Conservation (phyloP, 352 stramenopile species). For the Phytophthora quininea region DNA sequence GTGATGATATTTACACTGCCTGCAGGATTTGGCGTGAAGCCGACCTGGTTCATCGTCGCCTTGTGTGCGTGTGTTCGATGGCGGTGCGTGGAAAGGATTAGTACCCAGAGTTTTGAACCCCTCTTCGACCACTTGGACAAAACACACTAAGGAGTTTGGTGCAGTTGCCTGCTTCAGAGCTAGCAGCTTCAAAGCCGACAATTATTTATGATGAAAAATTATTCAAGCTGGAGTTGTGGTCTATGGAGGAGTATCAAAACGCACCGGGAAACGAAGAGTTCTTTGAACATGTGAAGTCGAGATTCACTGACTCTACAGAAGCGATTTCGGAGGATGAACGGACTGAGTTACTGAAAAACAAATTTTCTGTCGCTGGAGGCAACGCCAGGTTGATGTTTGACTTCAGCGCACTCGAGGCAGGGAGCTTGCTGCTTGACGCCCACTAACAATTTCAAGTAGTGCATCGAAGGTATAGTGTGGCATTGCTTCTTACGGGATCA, state of each 20-base stretch:
- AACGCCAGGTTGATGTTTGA: slow-evolving; percentile 13
- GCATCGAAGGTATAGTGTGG: too few species aligned
- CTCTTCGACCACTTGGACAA: not conserved
- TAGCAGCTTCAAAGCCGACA: too few species aligned
- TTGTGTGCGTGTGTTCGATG: not conserved
- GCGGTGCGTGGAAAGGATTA: not conserved
- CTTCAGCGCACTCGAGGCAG: not conserved
- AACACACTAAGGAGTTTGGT: slow-evolving; percentile 4
- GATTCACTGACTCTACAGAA: slow-evolving; percentile 12
- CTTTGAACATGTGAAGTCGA: slow-evolving; percentile 8
- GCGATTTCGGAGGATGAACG: slow-evolving; percentile 5
- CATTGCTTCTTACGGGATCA: too few species aligned
- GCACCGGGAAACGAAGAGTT: slow-evolving; percentile 3
- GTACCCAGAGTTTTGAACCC: not conserved
- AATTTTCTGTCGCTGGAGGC: slow-evolving; percentile 10
- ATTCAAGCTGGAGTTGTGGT: slow-evolving; percentile 15
- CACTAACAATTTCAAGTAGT: too few species aligned
- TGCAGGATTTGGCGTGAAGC: slow-evolving; percentile 8
- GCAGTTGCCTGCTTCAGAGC: not conserved
- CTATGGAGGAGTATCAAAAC: slow-evolving; percentile 13
- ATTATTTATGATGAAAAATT: not conserved
- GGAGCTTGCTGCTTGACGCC: too few species aligned
- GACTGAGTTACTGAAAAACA: slow-evolving; percentile 15
- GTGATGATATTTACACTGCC: not conserved
- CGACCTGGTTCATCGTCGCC: not conserved